Base-by-base conservation (phyloP, 2,329 filamentous ascomycete genomes). In the Davidsoniella neocaledoniae region DNA sequence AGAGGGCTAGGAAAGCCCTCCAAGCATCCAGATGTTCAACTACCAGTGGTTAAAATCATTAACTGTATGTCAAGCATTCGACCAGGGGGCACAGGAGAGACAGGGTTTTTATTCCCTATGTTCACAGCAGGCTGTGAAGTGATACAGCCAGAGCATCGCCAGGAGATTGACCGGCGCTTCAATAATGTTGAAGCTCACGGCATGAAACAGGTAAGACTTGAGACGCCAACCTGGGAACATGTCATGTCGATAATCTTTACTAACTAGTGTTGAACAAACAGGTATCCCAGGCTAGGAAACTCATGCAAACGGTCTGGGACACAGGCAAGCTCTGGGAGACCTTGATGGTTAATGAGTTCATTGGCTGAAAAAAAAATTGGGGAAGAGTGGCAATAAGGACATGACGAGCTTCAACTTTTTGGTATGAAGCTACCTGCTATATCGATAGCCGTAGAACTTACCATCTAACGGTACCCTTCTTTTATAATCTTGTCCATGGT, bases 91-190 rank as follows among this genome's bases (percentile, higher is more conserved):
- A 78, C 77, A 14, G 83, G 83, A 0, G 85, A 90, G 62, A 79
- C 77, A 7, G 86, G 83, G 58, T 66, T 85, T 16, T 62, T 91
- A 38, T 88, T 91, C 55, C 85, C 86, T 0, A 78, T 91, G 65
- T 91, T 91, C 62, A 84, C 83, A 1, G 85, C 85, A 1, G 86
- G 85, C 0, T 88, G 83, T 56, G 83, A 91, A 61, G 77, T 79
- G 1, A 66, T 66, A 50, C 72, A 78, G 45, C 58, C 67, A 33
- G 63, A 63, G 2, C 74, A 81, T 56, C 69, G 78, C 46, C 64
- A 66, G 21, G 70, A 76, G 57, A 76, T 90, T 37, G 66, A 84
- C 57, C 73, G 77, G 56, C 69, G 84, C 44, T 69, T 91, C 59
- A 68, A 70, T 59, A 72, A 72, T 16, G 74, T 86, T 1, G 83